A percentile compares a stretch with the other conserved stretches of the same genome.
Evolutionary conservation across 2,329 filamentous ascomycete species (phyloP).

Genomic region (Coniochaeta hoffmannii): DNA sequence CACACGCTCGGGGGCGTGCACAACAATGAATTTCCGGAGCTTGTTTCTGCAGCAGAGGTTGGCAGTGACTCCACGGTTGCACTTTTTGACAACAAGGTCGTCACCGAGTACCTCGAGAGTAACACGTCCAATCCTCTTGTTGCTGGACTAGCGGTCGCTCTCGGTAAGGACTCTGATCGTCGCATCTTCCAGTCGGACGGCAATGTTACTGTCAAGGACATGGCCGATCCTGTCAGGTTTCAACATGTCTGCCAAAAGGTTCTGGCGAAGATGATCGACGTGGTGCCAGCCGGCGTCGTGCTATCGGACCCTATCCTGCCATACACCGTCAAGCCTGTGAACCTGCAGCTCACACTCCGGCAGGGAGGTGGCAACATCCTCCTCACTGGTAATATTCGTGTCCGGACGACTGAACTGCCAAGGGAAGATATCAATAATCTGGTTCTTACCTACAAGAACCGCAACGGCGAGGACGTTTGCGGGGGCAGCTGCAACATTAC

Average conservation of each 20-base stretch:
- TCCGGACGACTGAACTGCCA: conserved; percentile 43
- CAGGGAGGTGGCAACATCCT: conserved; percentile 37
- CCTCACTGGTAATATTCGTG: conserved; percentile 48
- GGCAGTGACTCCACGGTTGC: conserved; percentile 37
- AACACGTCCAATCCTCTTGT: conserved; percentile 48
- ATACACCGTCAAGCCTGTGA: conserved; percentile 53
- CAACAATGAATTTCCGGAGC: conserved; percentile 37
- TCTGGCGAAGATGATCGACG: conserved; percentile 53
- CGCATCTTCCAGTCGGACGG: conserved; percentile 47
- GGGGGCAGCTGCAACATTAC: conserved; percentile 35
- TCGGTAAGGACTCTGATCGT: conserved; percentile 44
- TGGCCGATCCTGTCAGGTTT: conserved; percentile 38
- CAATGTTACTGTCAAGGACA: conserved; percentile 44
- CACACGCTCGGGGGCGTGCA: conserved; percentile 53
- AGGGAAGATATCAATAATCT: conserved; percentile 36
- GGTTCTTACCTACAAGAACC: conserved; percentile 47
- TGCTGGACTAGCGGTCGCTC: conserved; percentile 38
- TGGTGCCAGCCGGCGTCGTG: conserved; percentile 42
- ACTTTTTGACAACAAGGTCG: conserved; percentile 44
- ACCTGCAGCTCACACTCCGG: conserved; percentile 46
- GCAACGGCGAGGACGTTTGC: conserved; percentile 38
- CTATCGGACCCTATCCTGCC: conserved; percentile 45
- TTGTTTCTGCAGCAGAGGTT: conserved; percentile 29
- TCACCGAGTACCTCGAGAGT: conserved; percentile 47
- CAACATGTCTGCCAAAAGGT: conserved; percentile 40